phyloP scores from a whole-genome alignment of 306 rosid genomes.

The Geum urbanum region DNA sequence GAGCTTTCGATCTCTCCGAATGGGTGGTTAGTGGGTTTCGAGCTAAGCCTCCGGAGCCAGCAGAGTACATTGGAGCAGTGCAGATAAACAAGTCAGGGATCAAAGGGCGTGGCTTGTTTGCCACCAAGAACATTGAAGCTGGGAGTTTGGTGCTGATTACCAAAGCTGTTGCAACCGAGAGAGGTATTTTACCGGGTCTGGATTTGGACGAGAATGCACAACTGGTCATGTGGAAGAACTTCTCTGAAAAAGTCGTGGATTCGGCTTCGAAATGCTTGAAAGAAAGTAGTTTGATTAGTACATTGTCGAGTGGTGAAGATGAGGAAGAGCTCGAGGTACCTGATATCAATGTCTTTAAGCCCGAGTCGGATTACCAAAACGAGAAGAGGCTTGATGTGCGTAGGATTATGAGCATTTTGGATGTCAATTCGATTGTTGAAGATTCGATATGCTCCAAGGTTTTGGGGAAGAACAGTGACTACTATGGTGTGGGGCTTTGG shows the following conservation, averaged over 20 bases:
- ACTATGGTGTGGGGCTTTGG: constrained; percentile 82
- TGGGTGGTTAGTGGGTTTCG: constrained; percentile 60
- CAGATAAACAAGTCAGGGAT: constrained; percentile 61
- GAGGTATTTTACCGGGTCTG: constrained; percentile 62
- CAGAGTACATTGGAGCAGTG: constrained; percentile 61
- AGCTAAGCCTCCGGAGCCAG: constrained; percentile 65
- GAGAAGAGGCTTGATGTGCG: constrained; percentile 40
- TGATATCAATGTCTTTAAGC: constrained; percentile 49
- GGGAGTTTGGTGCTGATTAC: constrained; percentile 63
- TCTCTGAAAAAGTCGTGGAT: constrained; percentile 49
- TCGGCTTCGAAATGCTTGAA: constrained; percentile 36
- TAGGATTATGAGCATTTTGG: constrained; percentile 52
- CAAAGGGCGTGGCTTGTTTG: constrained; percentile 73
- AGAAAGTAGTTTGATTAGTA: constrained; percentile 43
- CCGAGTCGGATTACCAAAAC: constrained; percentile 28
- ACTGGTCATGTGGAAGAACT: constrained; percentile 84
- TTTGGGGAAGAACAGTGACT: constrained; percentile 63
- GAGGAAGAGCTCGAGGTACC: constrained; percentile 64
- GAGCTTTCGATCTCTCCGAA: constrained; percentile 70
- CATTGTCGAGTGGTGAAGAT: constrained; percentile 62
- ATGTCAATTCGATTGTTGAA: constrained; percentile 78
- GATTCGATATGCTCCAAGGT: constrained; percentile 60
- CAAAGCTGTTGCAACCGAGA: constrained; percentile 65
- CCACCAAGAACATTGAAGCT: constrained; percentile 60
- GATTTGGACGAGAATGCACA: constrained; percentile 67